A percentile compares a stretch with the other conserved stretches of the same genome.
These are phyloP conservation scores for Parascedosporium putredinis DNA, from an alignment of 2,329 filamentous ascomycete genomes.

Conservation along the genomic window DNA sequence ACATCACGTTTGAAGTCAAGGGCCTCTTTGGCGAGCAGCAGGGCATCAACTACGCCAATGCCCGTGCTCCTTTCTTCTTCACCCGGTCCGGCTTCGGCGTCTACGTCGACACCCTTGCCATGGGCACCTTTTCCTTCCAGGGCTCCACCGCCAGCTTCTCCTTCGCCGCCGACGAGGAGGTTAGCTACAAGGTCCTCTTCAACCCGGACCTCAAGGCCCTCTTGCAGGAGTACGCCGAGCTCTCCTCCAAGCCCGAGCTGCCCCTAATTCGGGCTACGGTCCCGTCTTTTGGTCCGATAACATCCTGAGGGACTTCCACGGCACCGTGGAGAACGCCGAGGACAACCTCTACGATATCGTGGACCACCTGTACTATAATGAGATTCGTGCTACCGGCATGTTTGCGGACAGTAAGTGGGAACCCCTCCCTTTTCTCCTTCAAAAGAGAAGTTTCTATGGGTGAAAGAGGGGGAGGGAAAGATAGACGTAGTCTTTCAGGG, in stretches of 20 bases:
- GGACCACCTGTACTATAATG: not conserved
- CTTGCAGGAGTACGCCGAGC: not conserved
- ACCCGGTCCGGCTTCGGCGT: constrained; percentile 2
- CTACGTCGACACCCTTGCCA: constrained; percentile 3
- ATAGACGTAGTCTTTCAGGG: not conserved
- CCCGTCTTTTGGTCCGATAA: not conserved
- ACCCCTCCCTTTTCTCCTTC: no score
- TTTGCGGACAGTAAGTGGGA: not conserved
- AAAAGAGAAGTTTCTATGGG: no score
- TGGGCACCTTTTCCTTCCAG: not conserved
- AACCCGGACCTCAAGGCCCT: not conserved
- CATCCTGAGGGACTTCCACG: not conserved
- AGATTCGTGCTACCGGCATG: not conserved
- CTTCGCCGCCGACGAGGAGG: not conserved
- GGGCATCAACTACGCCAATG: constrained; percentile 2
- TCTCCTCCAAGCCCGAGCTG: not conserved
- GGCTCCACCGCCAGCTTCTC: not conserved
- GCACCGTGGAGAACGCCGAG: not conserved
- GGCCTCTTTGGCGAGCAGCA: not conserved
- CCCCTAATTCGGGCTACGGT: not conserved
- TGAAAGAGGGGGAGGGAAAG: no score
- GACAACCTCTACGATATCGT: not conserved
- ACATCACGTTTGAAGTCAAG: not conserved
- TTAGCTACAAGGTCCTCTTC: constrained; percentile 1
- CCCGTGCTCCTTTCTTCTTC: constrained; percentile 1